Base-by-base conservation (phyloP, 2,329 filamentous ascomycete genomes). In the Claviceps africana region DNA sequence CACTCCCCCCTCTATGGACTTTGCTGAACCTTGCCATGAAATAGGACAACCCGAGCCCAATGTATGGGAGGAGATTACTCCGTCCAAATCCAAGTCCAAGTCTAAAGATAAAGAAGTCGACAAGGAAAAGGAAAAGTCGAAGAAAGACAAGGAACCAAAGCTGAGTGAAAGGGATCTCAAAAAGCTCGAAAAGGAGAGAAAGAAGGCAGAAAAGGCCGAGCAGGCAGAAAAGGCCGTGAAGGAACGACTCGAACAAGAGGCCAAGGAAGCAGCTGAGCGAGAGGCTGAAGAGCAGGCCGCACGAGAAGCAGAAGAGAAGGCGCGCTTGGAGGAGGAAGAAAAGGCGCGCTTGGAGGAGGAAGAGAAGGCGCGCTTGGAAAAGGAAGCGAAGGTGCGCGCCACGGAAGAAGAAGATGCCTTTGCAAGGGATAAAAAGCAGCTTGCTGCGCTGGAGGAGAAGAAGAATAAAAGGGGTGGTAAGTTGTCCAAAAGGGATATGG, bases 131-230 rank as follows among this genome's bases (percentile, higher is more conserved):
- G 56, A 60, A 13, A 58, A 60, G 48, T 31, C 31, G 8, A 66
- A 67, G 45, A 64, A 70, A 35, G 68, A 73, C 55, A 67, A 70
- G 51, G 47, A 70, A 44, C 65, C 67, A 9, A 76, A 72, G 60
- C 63, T 76, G 43, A 71, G 62, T 60, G 72, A 74, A 57, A 76
- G 72, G 54, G 75, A 77, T 58, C 68, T 72, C 19, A 72, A 73
- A 58, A 74, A 74, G 59, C 72, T 75, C 22, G 73, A 76, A 50
- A 73, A 73, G 59, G 67, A 73, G 57, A 72, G 70, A 60, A 69
- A 67, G 31, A 71, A 71, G 59, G 64, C 62, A 39, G 71, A 74
- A 60, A 66, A 69, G 39, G 39, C 39, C 9, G 39, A 42, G 39
- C 35, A 71, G 59, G 64, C 62, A 35, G 71, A 74, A 59, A 65